phyloP scores from a whole-genome alignment of 148 eudicot species.

The Rhododendron griersonianum region DNA sequence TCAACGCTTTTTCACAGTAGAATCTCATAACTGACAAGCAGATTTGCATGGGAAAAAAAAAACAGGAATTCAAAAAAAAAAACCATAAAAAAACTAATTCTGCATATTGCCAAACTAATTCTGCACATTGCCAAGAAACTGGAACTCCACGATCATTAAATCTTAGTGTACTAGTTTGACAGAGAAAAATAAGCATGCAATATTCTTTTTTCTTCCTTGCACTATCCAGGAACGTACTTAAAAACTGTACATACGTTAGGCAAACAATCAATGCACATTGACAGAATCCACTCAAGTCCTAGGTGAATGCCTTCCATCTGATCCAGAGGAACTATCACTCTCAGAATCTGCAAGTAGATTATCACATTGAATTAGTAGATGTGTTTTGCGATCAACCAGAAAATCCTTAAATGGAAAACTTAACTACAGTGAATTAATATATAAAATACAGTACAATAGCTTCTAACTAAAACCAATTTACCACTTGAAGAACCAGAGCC shows the following conservation, averaged over 20 bases:
- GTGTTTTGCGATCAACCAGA: not conserved
- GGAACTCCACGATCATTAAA: not conserved
- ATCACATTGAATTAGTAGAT: not conserved
- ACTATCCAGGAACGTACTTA: not conserved
- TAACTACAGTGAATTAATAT: not conserved
- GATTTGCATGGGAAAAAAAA: not conserved
- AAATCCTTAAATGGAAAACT: not conserved
- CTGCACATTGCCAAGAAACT: not conserved
- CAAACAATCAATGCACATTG: slow-evolving; percentile 23
- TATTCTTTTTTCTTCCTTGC: not conserved
- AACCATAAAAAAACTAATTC: too few relatives aligned
- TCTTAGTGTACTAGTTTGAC: not conserved
- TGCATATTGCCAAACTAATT: not conserved
- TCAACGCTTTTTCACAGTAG: not conserved
- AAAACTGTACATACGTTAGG: not conserved
- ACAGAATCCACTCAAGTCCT: slow-evolving; percentile 22
- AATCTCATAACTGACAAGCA: not conserved
- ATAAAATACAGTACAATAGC: slow-evolving; percentile 25
- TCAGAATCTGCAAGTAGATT: slow-evolving; percentile 63
- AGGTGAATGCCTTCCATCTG: slow-evolving; percentile 59
- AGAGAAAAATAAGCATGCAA: not conserved
- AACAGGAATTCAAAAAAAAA: not conserved
- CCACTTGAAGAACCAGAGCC: slow-evolving; percentile 87
- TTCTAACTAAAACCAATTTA: slow-evolving; percentile 22
- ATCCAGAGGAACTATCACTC: slow-evolving; percentile 79